Base-by-base conservation (phyloP, 768 basidiomycete species). In the Dioszegia crocea region DNA sequence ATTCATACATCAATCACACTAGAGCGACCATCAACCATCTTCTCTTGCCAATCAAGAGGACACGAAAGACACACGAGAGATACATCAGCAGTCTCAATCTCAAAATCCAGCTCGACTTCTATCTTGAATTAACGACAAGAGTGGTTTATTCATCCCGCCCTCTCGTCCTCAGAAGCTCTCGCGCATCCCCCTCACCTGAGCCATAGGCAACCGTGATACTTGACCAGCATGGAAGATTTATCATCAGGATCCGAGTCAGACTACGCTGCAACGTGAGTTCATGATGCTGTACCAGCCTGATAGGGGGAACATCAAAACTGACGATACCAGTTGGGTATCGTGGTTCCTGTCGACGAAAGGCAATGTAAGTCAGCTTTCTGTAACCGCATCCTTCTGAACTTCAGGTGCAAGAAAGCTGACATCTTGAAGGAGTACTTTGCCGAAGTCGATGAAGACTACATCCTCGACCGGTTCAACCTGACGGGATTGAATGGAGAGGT, bases 381-480 rank as follows among this genome's bases (percentile, higher is more conserved):
- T n/a, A n/a, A n/a, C n/a, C 53, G 33, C 50, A 23, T 38, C 6
- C 24, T 26, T 2, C 1, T 1, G 38, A 19, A 27, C 46, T 1
- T 26, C 6, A 6, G 33, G 6, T 33, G 8, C 6, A 33, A 14
- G 4, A 2, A 26, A 41, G 58, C 58, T 59, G 49, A 59, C 36
- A 17, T n/a, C 24, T 24, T 33, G 38, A 30, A 70, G 79, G 93
- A 97, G 79, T 97, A 96, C 81, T 97, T 96, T 76, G 93, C 91
- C 78, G 93, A 96, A 80, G 93, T 97, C 46, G 87, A 90, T 59
- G 93, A 96, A 75, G 96, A 99, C 76, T 99, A 98, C 78, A 98
- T 99, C 76, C 91, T 98, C 77, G 96, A 99, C 79, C 91, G 98
- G 75, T 99, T 99, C 81, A 99, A 99, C 80, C 81, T 99, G 38